A percentile compares a stretch with the other conserved stretches of the same genome.
These are phyloP conservation scores for Ostreobium quekettii DNA, from an alignment of 139 green algal species.

Conservation along the genomic window DNA sequence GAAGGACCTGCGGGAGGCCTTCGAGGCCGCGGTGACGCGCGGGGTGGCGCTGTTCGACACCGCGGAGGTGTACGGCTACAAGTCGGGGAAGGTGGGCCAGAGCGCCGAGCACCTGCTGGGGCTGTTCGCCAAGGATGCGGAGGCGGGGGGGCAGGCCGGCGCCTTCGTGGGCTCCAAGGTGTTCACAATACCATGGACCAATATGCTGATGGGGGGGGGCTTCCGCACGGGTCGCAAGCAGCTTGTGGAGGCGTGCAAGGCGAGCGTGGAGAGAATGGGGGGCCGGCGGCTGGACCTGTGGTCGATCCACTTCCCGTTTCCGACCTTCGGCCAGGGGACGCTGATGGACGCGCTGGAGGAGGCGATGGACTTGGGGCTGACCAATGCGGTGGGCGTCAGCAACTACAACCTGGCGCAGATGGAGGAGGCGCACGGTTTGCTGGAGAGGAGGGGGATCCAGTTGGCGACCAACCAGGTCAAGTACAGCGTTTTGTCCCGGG, in stretches of 20 bases:
- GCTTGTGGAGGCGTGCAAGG: too few species aligned
- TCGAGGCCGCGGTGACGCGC: conserved; percentile 17
- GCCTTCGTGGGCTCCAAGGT: conserved; percentile 36
- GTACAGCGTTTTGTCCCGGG: conserved; percentile 31
- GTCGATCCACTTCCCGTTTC: too few species aligned
- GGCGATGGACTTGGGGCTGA: too few species aligned
- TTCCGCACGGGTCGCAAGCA: too few species aligned
- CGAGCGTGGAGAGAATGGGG: too few species aligned
- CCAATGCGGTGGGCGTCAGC: conserved; percentile 36
- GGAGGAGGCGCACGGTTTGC: conserved; percentile 26
- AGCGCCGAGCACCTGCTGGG: conserved; percentile 39
- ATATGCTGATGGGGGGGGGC: conserved; percentile 49
- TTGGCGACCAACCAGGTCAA: conserved; percentile 37
- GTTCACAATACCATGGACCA: conserved; percentile 58
- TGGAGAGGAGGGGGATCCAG: conserved; percentile 21
- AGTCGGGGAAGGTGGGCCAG: conserved; percentile 28
- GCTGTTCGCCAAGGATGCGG: conserved; percentile 21
- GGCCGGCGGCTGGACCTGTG: too few species aligned
- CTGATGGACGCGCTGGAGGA: too few species aligned
- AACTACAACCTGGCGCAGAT: conserved; percentile 40
- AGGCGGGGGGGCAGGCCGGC: too few species aligned
- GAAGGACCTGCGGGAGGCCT: conserved; percentile 29
- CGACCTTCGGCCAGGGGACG: too few species aligned
- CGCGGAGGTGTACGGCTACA: conserved; percentile 59
- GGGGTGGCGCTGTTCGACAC: conserved; percentile 59